Evolutionary conservation across 495 filamentous ascomycete species (phyloP).

Genomic region (Zalerion maritima): DNA sequence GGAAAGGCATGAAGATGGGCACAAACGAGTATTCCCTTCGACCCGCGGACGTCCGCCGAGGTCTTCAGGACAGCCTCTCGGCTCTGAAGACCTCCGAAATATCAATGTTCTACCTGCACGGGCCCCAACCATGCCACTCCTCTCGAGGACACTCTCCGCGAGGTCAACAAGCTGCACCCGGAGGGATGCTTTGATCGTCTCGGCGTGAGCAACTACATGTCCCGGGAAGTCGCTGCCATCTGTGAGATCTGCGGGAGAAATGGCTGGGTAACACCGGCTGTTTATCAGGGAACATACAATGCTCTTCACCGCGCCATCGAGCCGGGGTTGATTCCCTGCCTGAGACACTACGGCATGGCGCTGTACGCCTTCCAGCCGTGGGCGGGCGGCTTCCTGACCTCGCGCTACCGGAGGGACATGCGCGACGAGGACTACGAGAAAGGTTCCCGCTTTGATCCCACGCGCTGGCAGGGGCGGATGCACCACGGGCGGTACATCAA

Average conservation of each 20-base stretch:
- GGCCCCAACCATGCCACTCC: conserved; percentile 31
- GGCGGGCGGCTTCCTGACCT: conserved; percentile 34
- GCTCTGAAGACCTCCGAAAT: conserved; percentile 28
- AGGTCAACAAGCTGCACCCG: conserved; percentile 30
- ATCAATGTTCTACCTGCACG: conserved; percentile 36
- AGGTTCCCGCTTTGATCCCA: conserved; percentile 30
- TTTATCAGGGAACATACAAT: conserved; percentile 56
- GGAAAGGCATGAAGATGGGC: conserved; percentile 3
- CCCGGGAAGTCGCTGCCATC: conserved; percentile 37
- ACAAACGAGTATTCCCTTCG: conserved; percentile 12
- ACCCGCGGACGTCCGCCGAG: conserved; percentile 22
- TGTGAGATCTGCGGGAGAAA: conserved; percentile 32
- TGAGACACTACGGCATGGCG: conserved; percentile 36
- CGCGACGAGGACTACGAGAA: conserved; percentile 21
- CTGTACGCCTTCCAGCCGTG: conserved; percentile 36
- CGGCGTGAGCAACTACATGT: conserved; percentile 37
- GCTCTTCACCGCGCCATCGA: conserved; percentile 40
- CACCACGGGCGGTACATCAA: conserved; percentile 32
- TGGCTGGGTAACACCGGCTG: conserved; percentile 44
- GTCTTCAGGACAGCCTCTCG: conserved; percentile 26
- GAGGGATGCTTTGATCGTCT: conserved; percentile 30
- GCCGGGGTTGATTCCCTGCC: conserved; percentile 32
- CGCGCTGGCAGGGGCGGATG: conserved; percentile 21
- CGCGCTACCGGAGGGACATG: conserved; percentile 15
- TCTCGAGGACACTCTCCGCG: conserved; percentile 33